Conservation (phyloP, 2,329 filamentous ascomycete species). For the Pseudonectria foliicola region DNA sequence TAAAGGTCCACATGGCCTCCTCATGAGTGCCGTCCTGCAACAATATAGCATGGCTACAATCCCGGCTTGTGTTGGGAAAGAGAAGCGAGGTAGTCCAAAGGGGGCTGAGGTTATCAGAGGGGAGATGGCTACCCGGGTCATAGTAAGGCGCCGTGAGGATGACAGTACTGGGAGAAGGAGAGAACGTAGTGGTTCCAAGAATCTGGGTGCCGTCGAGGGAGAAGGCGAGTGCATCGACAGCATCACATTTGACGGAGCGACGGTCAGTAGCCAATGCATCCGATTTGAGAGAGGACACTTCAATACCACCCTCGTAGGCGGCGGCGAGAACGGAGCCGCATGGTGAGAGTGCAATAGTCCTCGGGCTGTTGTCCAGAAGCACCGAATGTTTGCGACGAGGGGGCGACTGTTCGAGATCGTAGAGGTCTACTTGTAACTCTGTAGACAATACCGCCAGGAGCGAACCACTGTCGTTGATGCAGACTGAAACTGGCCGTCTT, state of each 20-base stretch:
- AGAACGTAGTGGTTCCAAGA: conserved; percentile 64
- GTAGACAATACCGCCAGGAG: conserved; percentile 73
- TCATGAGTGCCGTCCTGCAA: conserved; percentile 53
- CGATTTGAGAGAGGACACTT: conserved; percentile 68
- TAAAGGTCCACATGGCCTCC: conserved; percentile 69
- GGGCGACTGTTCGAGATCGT: conserved; percentile 58
- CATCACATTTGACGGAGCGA: conserved; percentile 70
- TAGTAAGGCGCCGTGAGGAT: conserved; percentile 76
- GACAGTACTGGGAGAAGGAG: conserved; percentile 60
- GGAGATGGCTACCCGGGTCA: conserved; percentile 59
- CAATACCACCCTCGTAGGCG: conserved; percentile 82
- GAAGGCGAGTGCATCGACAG: conserved; percentile 67
- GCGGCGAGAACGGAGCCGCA: conserved; percentile 76
- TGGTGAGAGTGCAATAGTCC: conserved; percentile 72
- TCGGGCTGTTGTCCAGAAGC: conserved; percentile 69
- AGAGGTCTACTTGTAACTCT: conserved; percentile 81
- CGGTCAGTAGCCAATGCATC: conserved; percentile 58
- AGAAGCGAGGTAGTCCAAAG: conserved; percentile 83
- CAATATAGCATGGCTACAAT: conserved; percentile 70
- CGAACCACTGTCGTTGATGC: conserved; percentile 71
- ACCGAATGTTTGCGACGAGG: conserved; percentile 68
- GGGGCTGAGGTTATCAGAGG: conserved; percentile 61
- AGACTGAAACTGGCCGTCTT: conserved; percentile 66
- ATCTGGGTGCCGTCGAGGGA: conserved; percentile 73
- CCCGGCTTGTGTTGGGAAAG: conserved; percentile 72